Conservation (phyloP, 225 moss, liverwort and hornwort genomes). For the Climacium dendroides region DNA sequence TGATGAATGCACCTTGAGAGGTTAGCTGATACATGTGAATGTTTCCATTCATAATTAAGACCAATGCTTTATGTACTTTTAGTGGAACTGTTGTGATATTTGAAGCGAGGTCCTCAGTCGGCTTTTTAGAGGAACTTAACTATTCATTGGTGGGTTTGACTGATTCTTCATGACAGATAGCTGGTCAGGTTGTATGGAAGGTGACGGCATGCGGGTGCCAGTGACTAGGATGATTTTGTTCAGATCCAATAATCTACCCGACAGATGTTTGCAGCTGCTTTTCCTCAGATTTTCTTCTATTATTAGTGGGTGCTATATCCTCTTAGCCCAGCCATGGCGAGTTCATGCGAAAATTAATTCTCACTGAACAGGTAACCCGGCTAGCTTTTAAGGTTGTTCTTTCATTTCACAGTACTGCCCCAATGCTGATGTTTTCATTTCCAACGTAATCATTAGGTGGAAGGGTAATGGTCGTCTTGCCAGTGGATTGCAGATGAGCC, state of each 20-base stretch:
- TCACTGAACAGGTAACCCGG: not conserved
- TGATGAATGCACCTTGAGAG: not conserved
- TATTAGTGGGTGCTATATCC: not conserved
- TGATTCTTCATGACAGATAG: not conserved
- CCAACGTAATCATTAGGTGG: not conserved
- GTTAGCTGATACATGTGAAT: not conserved
- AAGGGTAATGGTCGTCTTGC: not conserved
- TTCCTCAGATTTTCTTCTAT: not conserved
- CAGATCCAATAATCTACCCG: not conserved
- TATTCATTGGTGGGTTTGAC: not conserved
- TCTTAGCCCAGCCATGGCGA: not conserved
- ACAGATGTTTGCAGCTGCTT: not conserved
- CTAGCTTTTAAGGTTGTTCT: not conserved
- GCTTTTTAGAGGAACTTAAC: not conserved
- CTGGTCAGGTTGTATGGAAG: not conserved
- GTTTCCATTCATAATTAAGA: not conserved
- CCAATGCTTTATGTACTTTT: not conserved
- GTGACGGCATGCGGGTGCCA: not conserved
- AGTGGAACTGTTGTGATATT: not conserved
- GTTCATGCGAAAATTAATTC: not conserved
- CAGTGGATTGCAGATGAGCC: not conserved
- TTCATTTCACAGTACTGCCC: not conserved
- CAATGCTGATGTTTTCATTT: not conserved
- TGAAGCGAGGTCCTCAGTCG: not conserved
- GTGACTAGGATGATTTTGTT: not conserved